A percentile compares a stretch with the other conserved stretches of the same genome.
Conservation (phyloP, 2,329 filamentous ascomycete genomes). For the Stenocarpella maydis region DNA sequence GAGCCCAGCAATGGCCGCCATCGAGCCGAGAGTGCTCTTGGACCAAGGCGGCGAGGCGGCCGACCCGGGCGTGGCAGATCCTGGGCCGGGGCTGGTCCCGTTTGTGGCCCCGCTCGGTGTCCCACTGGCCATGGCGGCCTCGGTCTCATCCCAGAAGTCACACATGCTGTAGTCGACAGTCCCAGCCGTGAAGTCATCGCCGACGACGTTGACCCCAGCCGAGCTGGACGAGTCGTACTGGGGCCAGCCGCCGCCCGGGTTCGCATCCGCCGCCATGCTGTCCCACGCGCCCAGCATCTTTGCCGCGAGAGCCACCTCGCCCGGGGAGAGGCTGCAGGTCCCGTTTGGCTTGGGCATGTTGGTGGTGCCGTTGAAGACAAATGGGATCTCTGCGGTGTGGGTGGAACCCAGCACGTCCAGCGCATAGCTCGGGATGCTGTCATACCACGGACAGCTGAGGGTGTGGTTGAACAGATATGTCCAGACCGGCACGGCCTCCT, state of each 20-base stretch:
- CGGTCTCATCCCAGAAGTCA: constrained; percentile 28
- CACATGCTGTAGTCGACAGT: constrained; percentile 32
- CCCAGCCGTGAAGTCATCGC: background rate
- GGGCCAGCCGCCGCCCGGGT: constrained; percentile 36
- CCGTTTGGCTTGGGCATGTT: constrained; percentile 39
- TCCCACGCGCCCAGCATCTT: constrained; percentile 41
- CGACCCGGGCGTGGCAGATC: background rate
- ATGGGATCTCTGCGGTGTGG: constrained; percentile 44
- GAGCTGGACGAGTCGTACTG: constrained; percentile 7
- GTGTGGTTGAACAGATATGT: constrained; percentile 39
- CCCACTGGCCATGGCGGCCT: background rate
- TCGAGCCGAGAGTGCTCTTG: background rate
- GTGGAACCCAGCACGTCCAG: constrained; percentile 38
- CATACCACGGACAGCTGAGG: constrained; percentile 40
- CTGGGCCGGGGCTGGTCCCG: background rate
- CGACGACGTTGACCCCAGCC: constrained; percentile 23
- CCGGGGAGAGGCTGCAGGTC: constrained; percentile 38
- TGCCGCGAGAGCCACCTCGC: constrained; percentile 37
- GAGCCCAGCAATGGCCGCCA: background rate
- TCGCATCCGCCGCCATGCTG: constrained; percentile 39
- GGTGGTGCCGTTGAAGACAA: constrained; percentile 41
- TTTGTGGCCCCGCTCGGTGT: background rate
- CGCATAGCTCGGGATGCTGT: constrained; percentile 30
- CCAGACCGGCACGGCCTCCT: constrained; percentile 38
- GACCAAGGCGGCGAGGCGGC: background rate